phyloP scores from a whole-genome alignment of 768 basidiomycete genomes.

The Boletus pseudo-olivaceus region DNA sequence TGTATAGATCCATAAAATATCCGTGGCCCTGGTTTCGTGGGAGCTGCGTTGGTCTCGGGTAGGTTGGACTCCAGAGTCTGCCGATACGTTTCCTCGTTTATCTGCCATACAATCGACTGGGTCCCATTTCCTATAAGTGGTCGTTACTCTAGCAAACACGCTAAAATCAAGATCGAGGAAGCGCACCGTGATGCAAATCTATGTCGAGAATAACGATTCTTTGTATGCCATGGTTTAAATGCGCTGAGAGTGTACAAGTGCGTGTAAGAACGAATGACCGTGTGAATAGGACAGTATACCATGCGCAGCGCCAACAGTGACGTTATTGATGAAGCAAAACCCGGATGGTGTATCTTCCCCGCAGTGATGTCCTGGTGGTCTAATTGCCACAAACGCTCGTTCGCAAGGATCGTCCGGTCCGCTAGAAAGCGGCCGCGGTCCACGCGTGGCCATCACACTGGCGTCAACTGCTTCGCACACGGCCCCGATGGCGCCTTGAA shows the following conservation, averaged over 20 bases:
- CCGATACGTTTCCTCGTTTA: slow-evolving; percentile 84
- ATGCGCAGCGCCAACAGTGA: slow-evolving; percentile 86
- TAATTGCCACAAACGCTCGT: slow-evolving; percentile 78
- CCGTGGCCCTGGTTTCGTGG: slow-evolving; percentile 45
- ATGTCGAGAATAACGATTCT: slow-evolving; percentile 89
- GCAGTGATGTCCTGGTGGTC: slow-evolving; percentile 95
- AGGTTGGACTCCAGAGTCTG: slow-evolving; percentile 54
- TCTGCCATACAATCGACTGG: slow-evolving; percentile 85
- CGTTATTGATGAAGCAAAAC: slow-evolving; percentile 96
- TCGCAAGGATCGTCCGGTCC: slow-evolving; percentile 11
- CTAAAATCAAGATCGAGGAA: not conserved
- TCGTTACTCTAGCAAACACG: not conserved
- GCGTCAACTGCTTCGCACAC: slow-evolving; percentile 86
- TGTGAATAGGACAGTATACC: slow-evolving; percentile 43
- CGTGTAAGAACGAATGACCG: not conserved
- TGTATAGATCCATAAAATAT: slow-evolving; percentile 93
- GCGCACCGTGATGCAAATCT: slow-evolving; percentile 37
- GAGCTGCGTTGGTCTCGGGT: slow-evolving; percentile 22
- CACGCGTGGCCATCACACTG: slow-evolving; percentile 38
- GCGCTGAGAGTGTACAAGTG: slow-evolving; percentile 46
- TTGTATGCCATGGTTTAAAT: slow-evolving; percentile 73
- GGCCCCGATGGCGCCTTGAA: slow-evolving; percentile 78
- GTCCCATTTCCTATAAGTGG: slow-evolving; percentile 78
- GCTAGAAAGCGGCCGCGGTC: slow-evolving; percentile 12
- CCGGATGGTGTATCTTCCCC: slow-evolving; percentile 87